Evolutionary conservation across 495 filamentous ascomycete genomes (phyloP).

Genomic region (Schizothecium vesticola): DNA sequence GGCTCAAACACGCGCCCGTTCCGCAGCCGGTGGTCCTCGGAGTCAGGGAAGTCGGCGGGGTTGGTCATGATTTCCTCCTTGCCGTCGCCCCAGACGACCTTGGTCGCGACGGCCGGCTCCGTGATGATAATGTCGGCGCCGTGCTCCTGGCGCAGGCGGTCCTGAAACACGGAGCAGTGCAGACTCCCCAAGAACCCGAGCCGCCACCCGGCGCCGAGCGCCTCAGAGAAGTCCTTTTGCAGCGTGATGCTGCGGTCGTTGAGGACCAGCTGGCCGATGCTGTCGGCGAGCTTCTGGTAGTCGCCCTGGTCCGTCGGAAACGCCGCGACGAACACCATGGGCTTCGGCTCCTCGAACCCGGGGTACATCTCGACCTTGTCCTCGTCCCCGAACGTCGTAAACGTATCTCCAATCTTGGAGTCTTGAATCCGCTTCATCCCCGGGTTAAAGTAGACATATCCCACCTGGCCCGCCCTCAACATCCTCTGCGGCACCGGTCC

Average conservation of each 20-base stretch:
- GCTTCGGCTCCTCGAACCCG: conserved; percentile 95
- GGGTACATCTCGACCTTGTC: conserved; percentile 72
- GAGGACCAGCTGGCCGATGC: conserved; percentile 85
- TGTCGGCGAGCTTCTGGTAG: conserved; percentile 84
- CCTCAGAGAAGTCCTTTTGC: conserved; percentile 89
- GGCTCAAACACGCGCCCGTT: conserved; percentile 69
- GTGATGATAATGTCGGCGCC: conserved; percentile 96
- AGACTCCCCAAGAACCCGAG: conserved; percentile 93
- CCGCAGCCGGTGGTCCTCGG: conserved; percentile 51
- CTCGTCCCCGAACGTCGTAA: conserved; percentile 77
- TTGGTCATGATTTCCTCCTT: conserved; percentile 69
- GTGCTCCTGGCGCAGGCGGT: conserved; percentile 91
- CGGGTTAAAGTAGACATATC: conserved; percentile 94
- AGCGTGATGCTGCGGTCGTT: conserved; percentile 94
- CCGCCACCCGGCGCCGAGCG: conserved; percentile 88
- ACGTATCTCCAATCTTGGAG: conserved; percentile 93
- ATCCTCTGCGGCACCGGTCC: conserved; percentile 73
- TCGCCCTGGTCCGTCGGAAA: conserved; percentile 88
- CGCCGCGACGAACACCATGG: conserved; percentile 97
- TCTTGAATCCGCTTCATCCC: conserved; percentile 96
- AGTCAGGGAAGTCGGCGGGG: conserved; percentile 79
- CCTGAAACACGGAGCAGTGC: conserved; percentile 97
- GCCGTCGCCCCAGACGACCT: conserved; percentile 70
- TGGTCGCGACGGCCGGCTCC: conserved; percentile 88
- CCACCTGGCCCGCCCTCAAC: conserved; percentile 86